Percentiles rank a stretch among this genome's conserved stretches.
phyloP scores from a whole-genome alignment of 2,329 filamentous ascomycete genomes.

The Pyrenophora teres region DNA sequence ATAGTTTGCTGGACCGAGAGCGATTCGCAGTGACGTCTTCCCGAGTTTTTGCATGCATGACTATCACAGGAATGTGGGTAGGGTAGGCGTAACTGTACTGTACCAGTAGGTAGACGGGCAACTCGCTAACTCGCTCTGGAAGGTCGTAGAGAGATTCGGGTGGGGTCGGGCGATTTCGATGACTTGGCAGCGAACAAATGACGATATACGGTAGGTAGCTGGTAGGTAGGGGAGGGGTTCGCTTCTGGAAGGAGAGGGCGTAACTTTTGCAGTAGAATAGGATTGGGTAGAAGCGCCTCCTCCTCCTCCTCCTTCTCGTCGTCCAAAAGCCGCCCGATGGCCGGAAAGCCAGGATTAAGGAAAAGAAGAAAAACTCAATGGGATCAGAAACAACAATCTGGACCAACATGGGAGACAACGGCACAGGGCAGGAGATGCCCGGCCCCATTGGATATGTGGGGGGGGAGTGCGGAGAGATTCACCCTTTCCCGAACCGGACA shows the following conservation, averaged over 20 bases:
- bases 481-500: not conserved
- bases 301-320: no score
- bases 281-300: not conserved
- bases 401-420: not conserved
- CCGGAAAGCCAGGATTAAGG: not conserved
- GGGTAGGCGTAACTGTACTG: slow-evolving; percentile 9
- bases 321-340: not conserved
- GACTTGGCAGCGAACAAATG: slow-evolving; percentile 34
- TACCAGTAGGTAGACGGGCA: slow-evolving; percentile 7
- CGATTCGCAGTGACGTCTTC: slow-evolving; percentile 4
- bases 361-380: not conserved
- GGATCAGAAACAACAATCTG: not conserved
- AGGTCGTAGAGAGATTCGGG: slow-evolving; percentile 33
- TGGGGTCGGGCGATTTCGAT: slow-evolving; percentile 18
- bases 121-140: slow-evolving; percentile 35
- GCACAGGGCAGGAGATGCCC: slow-evolving; percentile 11
- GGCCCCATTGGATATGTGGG: slow-evolving; percentile 5
- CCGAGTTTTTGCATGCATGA: slow-evolving; percentile 5
- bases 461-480: slow-evolving; percentile 9
- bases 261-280: not conserved
- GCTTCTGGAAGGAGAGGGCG: slow-evolving; percentile 1
- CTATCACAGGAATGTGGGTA: slow-evolving; percentile 1
- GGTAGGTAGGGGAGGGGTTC: not conserved
- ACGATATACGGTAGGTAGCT: slow-evolving; percentile 17
- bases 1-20: slow-evolving; percentile 7